Percentiles rank a stretch among this genome's conserved stretches.
Conservation (phyloP, 75 land plant species). For the Ceratopteris richardii region DNA sequence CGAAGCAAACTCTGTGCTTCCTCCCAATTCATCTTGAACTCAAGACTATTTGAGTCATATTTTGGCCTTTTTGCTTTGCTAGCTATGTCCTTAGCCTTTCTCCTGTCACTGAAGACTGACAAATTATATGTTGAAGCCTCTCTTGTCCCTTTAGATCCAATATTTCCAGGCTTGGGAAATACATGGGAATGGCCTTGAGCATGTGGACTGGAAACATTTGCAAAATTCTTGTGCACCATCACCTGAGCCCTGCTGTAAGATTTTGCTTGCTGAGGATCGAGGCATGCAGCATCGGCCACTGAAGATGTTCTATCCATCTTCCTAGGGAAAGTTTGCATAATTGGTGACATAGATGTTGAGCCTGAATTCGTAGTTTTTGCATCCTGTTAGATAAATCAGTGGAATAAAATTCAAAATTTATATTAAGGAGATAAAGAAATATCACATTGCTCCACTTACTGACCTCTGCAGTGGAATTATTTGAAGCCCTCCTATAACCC, state of each 20-base stretch:
- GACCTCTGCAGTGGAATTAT: constrained; percentile 53
- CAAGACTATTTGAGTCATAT: constrained; percentile 49
- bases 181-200: constrained; percentile 18
- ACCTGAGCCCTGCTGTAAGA: not conserved
- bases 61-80: constrained; percentile 61
- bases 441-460: not conserved
- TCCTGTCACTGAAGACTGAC: constrained; percentile 19
- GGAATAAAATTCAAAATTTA: too few relatives aligned
- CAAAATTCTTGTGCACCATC: constrained; percentile 14
- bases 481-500: constrained; percentile 88
- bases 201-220: constrained; percentile 12
- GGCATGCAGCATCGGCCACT: too few relatives aligned
- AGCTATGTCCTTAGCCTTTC: constrained; percentile 44
- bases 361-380: too few relatives aligned
- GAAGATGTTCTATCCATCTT: too few relatives aligned
- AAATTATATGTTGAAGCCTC: constrained; percentile 24
- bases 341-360: too few relatives aligned
- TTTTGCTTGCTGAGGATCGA: too few relatives aligned
- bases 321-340: too few relatives aligned
- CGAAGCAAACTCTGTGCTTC: constrained; percentile 75
- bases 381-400: not conserved
- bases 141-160: constrained; percentile 11
- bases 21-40: constrained; percentile 72
- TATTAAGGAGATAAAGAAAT: too few relatives aligned
- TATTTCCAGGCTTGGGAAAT: constrained; percentile 19